Evolutionary conservation across 1,284 basidiomycete genomes (phyloP).

Genomic region (Heterobasidion irregulare): DNA sequence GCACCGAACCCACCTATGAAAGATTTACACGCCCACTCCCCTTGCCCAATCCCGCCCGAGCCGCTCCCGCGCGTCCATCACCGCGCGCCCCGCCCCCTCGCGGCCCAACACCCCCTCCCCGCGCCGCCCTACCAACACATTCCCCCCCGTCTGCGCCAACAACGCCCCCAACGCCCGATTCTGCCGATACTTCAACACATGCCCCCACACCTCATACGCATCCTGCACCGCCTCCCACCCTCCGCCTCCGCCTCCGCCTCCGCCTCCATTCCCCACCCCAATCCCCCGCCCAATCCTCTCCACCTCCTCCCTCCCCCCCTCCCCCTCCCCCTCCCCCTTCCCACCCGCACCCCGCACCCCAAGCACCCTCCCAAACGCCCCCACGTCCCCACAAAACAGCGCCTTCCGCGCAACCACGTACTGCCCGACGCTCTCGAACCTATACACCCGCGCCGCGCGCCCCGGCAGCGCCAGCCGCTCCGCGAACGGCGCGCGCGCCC

Average conservation of each 20-base stretch:
- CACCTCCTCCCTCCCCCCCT: background rate
- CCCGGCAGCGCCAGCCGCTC: slow-evolving; percentile 28
- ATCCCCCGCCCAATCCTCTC: background rate
- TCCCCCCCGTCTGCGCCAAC: background rate
- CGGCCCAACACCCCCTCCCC: background rate
- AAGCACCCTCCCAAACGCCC: background rate
- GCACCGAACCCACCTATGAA: no score
- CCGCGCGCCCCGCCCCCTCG: background rate
- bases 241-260: no score
- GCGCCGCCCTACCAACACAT: background rate
- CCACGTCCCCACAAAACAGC: slow-evolving; percentile 37
- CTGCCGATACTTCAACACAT: background rate
- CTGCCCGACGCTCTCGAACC: slow-evolving; percentile 46
- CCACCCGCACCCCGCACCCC: background rate
- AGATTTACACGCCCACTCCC: no score
- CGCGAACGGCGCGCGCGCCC: background rate
- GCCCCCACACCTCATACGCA: background rate
- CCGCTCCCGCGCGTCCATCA: background rate
- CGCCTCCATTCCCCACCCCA: no score
- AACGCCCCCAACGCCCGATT: background rate
- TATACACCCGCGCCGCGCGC: slow-evolving; percentile 19
- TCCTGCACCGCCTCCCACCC: no score
- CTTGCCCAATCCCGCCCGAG: background rate
- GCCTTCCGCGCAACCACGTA: slow-evolving; percentile 64
- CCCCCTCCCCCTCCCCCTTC: no score